Percentiles rank a stretch among this genome's conserved stretches.
phyloP scores from a whole-genome alignment of 176 grass and related monocot genomes.

The maize (Zea mays) region Zm-B73-REFERENCE-NAM-5.0 NC_050097.1:213474501-213475000 shows the following conservation, averaged over 20 bases:
- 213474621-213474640: neutral
- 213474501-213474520: slow-evolving; percentile 25
- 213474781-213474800: slow-evolving; percentile 92
- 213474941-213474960: slow-evolving; percentile 98
- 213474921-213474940: slow-evolving; percentile 94
- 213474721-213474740: slow-evolving; percentile 95
- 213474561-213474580: slow-evolving; percentile 40
- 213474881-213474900: slow-evolving; percentile 95
- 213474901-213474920: slow-evolving; percentile 95
- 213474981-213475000: slow-evolving; percentile 99
- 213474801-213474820: slow-evolving; percentile 96
- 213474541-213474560: slow-evolving; percentile 40
- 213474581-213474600: slow-evolving; percentile 47
- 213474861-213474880: slow-evolving; percentile 95
- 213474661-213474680: slow-evolving; percentile 68
- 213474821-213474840: slow-evolving; percentile 94
- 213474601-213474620: slow-evolving; percentile 21
- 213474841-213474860: slow-evolving; percentile 92
- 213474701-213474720: slow-evolving; percentile 97
- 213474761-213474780: slow-evolving; percentile 97
- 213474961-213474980: slow-evolving; percentile 89
- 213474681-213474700: slow-evolving; percentile 99
- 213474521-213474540: slow-evolving; percentile 27
- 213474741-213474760: slow-evolving; percentile 82
- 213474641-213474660: slow-evolving; percentile 38